A percentile compares a stretch with the other conserved stretches of the same genome.
phyloP scores from a whole-genome alignment of 2,329 filamentous ascomycete species.

The Verticillium klebahnii region DNA sequence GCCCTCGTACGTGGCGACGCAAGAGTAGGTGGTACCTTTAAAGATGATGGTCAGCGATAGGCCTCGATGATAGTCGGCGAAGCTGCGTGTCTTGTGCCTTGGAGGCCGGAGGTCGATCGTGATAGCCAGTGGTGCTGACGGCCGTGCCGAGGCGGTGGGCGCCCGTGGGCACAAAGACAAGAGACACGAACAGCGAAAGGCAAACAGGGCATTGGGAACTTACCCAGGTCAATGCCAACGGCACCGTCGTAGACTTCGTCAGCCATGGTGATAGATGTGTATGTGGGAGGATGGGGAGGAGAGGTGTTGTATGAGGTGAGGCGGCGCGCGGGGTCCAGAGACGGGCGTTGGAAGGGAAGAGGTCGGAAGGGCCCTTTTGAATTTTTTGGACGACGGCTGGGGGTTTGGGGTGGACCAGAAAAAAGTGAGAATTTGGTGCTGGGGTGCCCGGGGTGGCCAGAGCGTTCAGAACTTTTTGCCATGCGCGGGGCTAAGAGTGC shows the following conservation, averaged over 20 bases:
- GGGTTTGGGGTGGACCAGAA: constrained; percentile 12
- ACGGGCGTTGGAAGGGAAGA: constrained; percentile 8
- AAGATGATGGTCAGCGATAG: background rate
- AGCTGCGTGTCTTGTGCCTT: no score
- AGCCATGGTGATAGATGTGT: constrained; percentile 61
- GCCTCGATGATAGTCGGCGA: background rate
- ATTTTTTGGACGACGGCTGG: constrained; percentile 3
- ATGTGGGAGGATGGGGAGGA: constrained; percentile 9
- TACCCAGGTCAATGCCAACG: constrained; percentile 99
- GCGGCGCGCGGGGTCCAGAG: constrained; percentile 11
- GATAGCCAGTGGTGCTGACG: background rate
- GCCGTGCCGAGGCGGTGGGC: constrained; percentile 6
- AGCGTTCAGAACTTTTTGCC: constrained; percentile 10
- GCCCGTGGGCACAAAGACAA: background rate
- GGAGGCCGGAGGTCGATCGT: background rate
- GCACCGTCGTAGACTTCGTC: constrained; percentile 99
- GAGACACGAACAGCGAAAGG: constrained; percentile 1
- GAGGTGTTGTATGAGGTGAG: constrained; percentile 11
- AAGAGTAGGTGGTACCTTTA: constrained; percentile 97
- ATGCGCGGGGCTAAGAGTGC: background rate
- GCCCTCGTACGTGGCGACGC: constrained; percentile 98
- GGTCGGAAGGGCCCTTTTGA: constrained; percentile 6
- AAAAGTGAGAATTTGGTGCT: constrained; percentile 12
- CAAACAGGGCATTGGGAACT: constrained; percentile 26
- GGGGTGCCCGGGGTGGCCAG: background rate